Evolutionary conservation across 345 rosid species (phyloP).

Genomic region (Hypericum perforatum): DNA sequence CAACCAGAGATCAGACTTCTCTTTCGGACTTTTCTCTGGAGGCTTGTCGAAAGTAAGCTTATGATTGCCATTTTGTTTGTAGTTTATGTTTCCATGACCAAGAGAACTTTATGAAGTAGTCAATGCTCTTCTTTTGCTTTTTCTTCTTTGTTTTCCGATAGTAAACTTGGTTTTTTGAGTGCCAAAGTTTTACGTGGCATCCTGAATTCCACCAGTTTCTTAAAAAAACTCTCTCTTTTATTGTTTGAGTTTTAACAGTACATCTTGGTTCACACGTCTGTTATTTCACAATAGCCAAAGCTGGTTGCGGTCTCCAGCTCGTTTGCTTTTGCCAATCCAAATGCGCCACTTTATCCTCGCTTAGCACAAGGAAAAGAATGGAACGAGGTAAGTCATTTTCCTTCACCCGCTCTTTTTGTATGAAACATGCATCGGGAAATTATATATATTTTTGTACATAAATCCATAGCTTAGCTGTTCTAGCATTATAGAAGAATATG

Average conservation of each 20-base stretch:
- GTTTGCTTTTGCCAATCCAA: not conserved
- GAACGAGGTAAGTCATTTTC: not conserved
- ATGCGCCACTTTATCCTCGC: not conserved
- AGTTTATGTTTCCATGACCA: not conserved
- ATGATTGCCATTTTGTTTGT: not conserved
- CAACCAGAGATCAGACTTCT: conserved; percentile 71
- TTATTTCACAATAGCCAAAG: not conserved
- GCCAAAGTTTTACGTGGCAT: no score
- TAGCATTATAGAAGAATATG: no score
- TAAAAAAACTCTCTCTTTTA: no score
- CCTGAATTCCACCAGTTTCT: no score
- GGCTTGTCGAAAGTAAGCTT: conserved; percentile 44
- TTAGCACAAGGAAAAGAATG: not conserved
- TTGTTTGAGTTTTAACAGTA: no score
- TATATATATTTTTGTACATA: no score
- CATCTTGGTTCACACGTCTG: not conserved
- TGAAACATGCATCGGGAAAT: no score
- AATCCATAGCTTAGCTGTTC: no score
- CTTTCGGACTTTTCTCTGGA: conserved; percentile 53
- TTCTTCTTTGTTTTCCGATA: not conserved
- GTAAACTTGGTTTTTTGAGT: not conserved
- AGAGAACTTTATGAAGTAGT: no score
- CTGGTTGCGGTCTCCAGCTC: not conserved
- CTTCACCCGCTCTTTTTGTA: not conserved
- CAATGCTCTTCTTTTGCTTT: not conserved